Conservation (phyloP, 192 early-diverging fungal genomes). For the Dispira parvispora region DNA sequence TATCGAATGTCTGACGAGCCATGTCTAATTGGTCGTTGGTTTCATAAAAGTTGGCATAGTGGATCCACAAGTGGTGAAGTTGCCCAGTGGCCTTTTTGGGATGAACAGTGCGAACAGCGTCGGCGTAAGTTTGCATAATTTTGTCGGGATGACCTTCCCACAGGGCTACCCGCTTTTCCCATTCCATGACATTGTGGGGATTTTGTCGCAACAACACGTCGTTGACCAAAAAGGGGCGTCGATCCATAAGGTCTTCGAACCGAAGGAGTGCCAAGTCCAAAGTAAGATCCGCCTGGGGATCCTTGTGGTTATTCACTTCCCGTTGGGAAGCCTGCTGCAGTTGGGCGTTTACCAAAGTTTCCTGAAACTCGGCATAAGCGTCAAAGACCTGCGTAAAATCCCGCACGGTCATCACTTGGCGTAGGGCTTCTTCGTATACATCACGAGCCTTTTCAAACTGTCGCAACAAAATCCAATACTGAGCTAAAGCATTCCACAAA, state of each 20-base stretch:
- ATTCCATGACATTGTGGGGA: conserved; percentile 77
- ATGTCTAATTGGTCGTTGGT: conserved; percentile 33
- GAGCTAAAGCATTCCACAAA: conserved; percentile 72
- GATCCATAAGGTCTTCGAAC: conserved; percentile 82
- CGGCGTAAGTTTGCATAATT: not conserved
- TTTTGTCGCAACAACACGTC: conserved; percentile 85
- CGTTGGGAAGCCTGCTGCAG: conserved; percentile 50
- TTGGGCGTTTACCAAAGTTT: conserved; percentile 49
- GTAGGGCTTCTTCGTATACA: conserved; percentile 85
- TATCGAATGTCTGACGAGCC: conserved; percentile 68
- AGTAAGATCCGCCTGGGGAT: conserved; percentile 38
- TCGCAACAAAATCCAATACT: conserved; percentile 55
- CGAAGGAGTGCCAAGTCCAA: conserved; percentile 72
- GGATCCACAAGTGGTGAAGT: conserved; percentile 63
- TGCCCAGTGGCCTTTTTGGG: conserved; percentile 66
- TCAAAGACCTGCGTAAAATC: conserved; percentile 96
- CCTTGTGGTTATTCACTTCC: conserved; percentile 24
- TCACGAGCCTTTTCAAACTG: conserved; percentile 80
- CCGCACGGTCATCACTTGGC: conserved; percentile 57
- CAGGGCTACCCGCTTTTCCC: conserved; percentile 72
- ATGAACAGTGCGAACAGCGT: conserved; percentile 49
- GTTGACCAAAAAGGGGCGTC: conserved; percentile 82
- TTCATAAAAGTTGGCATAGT: conserved; percentile 71
- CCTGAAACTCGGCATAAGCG: conserved; percentile 85
- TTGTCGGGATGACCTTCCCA: conserved; percentile 32